Evolutionary conservation across 352 stramenopile species (phyloP).

Genomic region (Globisporangium uncinulatum): DNA sequence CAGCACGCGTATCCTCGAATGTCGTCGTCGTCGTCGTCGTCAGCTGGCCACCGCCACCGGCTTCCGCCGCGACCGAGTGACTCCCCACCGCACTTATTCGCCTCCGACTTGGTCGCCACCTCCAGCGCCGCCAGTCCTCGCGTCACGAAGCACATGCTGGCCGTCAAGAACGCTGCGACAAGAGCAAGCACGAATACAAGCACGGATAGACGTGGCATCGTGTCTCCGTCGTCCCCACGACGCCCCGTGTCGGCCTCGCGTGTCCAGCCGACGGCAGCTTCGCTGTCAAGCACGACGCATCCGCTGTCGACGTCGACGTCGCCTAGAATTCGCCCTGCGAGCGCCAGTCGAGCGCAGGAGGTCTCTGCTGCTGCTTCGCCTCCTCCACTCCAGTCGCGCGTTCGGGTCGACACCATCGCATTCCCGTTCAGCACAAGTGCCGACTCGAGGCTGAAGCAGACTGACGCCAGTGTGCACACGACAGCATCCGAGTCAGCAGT

Average conservation of each 20-base stretch:
- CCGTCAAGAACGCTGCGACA: slow-evolving; percentile 3
- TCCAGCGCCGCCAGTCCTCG: slow-evolving; percentile 19
- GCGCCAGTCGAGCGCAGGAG: slow-evolving; percentile 7
- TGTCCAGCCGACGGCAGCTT: slow-evolving; percentile 17
- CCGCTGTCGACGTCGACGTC: neutral
- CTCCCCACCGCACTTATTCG: neutral
- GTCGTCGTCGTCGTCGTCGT: neutral
- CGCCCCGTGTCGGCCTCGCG: slow-evolving; percentile 34
- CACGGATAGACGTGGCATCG: neutral
- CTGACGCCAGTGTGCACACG: neutral
- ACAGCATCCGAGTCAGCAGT: neutral
- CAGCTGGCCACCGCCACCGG: neutral
- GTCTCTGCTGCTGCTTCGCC: neutral
- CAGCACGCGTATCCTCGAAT: neutral
- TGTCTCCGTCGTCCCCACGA: slow-evolving; percentile 14
- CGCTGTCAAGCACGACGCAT: slow-evolving; percentile 1
- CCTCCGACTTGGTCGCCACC: neutral
- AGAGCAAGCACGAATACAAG: neutral
- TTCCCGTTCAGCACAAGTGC: neutral
- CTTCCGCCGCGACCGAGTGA: slow-evolving; percentile 5
- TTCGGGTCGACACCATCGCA: slow-evolving; percentile 4
- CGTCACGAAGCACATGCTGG: slow-evolving; percentile 14
- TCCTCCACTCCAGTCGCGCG: neutral
- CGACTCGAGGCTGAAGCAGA: neutral
- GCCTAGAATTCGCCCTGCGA: slow-evolving; percentile 4